These are phyloP conservation scores for Diaporthe citriasiana DNA, from an alignment of 2,329 filamentous ascomycete genomes.

Conservation along the genomic window DNA sequence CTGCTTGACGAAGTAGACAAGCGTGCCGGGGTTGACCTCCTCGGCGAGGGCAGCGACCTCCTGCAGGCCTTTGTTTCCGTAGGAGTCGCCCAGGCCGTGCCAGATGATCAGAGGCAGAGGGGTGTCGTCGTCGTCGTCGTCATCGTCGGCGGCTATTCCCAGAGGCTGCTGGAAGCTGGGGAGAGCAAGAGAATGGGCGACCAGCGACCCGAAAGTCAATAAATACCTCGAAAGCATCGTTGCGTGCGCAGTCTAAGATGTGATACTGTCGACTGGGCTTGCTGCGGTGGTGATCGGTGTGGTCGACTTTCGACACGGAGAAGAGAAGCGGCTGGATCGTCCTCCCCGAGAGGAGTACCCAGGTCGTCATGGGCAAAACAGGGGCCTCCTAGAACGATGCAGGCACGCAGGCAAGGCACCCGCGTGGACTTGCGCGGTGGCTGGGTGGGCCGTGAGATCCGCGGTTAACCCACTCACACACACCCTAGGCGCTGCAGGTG, in stretches of 20 bases:
- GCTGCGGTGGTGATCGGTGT: not conserved
- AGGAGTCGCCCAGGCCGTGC: constrained; percentile 87
- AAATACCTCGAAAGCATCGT: constrained; percentile 46
- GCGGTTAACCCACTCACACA: not conserved
- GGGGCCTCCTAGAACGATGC: not conserved
- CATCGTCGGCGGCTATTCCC: constrained; percentile 47
- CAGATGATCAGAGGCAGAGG: constrained; percentile 93
- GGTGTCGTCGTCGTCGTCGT: constrained; percentile 66
- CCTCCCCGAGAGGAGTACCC: not conserved
- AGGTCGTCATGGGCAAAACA: not conserved
- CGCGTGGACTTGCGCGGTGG: not conserved
- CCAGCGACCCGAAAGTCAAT: constrained; percentile 50
- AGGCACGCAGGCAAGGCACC: constrained; percentile 24
- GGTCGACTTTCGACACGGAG: not conserved
- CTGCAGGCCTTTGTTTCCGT: constrained; percentile 80
- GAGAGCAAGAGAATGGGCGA: constrained; percentile 52
- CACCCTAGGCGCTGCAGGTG: constrained; percentile 6
- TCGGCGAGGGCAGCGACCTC: constrained; percentile 80
- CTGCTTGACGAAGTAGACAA: constrained; percentile 84
- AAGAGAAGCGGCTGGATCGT: not conserved
- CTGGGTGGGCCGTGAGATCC: constrained; percentile 22
- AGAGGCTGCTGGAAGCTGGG: constrained; percentile 44
- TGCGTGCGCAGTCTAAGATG: not conserved
- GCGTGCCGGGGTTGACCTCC: constrained; percentile 82
- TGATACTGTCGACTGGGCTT: not conserved